A percentile compares a stretch with the other conserved stretches of the same genome.
Evolutionary conservation across 768 basidiomycete species (phyloP).

Genomic region (Phaeolepiota aurea): DNA sequence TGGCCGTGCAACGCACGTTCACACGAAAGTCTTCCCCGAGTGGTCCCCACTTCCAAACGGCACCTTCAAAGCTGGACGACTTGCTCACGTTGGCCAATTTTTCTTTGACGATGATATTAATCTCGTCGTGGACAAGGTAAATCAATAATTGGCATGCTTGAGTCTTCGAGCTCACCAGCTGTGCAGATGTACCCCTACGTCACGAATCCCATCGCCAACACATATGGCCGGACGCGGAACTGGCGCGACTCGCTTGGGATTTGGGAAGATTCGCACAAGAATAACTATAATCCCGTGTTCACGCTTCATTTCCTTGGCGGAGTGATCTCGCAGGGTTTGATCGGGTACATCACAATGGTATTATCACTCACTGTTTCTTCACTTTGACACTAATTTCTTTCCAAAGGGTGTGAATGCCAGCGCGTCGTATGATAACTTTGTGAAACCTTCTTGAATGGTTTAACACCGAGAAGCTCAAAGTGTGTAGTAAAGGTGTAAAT

Average conservation of each 20-base stretch:
- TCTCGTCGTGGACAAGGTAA: slow-evolving; percentile 35
- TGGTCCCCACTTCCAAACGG: slow-evolving; percentile 36
- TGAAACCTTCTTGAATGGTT: slow-evolving; percentile 20
- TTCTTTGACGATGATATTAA: slow-evolving; percentile 52
- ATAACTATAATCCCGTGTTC: slow-evolving; percentile 45
- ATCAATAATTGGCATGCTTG: slow-evolving; percentile 2
- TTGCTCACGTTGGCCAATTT: slow-evolving; percentile 43
- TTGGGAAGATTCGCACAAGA: slow-evolving; percentile 41
- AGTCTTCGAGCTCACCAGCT: background rate
- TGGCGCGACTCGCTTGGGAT: slow-evolving; percentile 46
- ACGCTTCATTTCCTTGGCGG: slow-evolving; percentile 41
- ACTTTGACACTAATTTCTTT: background rate
- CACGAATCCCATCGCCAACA: slow-evolving; percentile 38
- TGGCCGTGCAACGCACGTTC: slow-evolving; percentile 46
- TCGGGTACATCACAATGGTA: slow-evolving; percentile 52
- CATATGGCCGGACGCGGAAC: slow-evolving; percentile 41
- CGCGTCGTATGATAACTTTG: slow-evolving; percentile 26
- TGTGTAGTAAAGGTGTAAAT: too few relatives aligned
- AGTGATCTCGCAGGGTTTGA: slow-evolving; percentile 39
- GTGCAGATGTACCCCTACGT: slow-evolving; percentile 42
- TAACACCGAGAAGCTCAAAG: slow-evolving; percentile 7
- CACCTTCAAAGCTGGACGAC: slow-evolving; percentile 33
- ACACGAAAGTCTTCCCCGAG: slow-evolving; percentile 44
- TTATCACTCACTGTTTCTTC: slow-evolving; percentile 3
- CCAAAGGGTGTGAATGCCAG: slow-evolving; percentile 32